Conservation (phyloP, 176 grass and related monocot genomes). For the Cocos nucifera region DNA sequence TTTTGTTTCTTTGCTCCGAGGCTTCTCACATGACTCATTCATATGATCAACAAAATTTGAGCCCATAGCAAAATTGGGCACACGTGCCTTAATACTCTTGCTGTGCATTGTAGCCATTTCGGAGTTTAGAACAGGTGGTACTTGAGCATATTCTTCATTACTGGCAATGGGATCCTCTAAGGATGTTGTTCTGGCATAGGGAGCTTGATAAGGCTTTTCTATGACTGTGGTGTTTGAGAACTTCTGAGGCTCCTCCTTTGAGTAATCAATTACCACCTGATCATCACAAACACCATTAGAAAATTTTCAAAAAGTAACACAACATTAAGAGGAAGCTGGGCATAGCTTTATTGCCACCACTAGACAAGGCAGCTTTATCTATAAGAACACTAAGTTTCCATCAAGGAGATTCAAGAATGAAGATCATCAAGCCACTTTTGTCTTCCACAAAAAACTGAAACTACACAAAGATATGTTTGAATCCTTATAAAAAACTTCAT, state of each 20-base stretch:
- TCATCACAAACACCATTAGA: conserved; percentile 15
- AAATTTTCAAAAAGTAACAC: not conserved
- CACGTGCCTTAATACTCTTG: conserved; percentile 35
- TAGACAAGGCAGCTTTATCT: too few relatives aligned
- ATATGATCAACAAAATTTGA: conserved; percentile 29
- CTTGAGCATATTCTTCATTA: conserved; percentile 9
- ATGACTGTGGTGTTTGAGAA: not conserved
- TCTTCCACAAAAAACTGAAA: too few relatives aligned
- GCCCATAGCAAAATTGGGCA: conserved; percentile 17
- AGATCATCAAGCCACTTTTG: too few relatives aligned
- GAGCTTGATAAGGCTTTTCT: conserved; percentile 62
- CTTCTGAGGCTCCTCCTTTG: conserved; percentile 34
- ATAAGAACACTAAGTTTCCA: too few relatives aligned
- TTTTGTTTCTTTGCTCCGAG: conserved; percentile 64
- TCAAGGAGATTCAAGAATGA: too few relatives aligned
- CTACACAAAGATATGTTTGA: too few relatives aligned
- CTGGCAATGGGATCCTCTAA: conserved; percentile 37
- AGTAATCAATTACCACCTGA: conserved; percentile 40
- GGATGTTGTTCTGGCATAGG: conserved; percentile 60
- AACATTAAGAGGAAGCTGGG: too few relatives aligned
- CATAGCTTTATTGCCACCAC: too few relatives aligned
- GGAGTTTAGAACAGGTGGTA: conserved; percentile 24
- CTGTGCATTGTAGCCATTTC: conserved; percentile 21
- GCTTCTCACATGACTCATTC: conserved; percentile 29
- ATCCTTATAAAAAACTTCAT: too few relatives aligned